Evolutionary conservation across 2,329 filamentous ascomycete genomes (phyloP), one percentile per base, ranked within the genome.

Genomic region (Macrophomina phaseolina): DNA sequence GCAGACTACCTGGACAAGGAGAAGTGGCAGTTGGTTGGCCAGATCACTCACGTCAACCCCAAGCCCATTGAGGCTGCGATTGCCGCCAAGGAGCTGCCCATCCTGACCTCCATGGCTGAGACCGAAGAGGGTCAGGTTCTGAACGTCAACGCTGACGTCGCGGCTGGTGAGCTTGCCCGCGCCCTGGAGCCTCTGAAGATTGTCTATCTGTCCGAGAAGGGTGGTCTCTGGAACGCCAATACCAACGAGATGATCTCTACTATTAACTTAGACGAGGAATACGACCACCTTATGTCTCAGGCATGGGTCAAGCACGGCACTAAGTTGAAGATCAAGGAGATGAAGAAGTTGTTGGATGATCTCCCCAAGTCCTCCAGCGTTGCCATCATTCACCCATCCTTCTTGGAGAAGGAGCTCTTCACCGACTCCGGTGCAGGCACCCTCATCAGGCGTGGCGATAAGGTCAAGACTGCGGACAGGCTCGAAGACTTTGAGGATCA

Each of bases 131-230:
- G 95, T 8, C 93, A 94, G 79, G 89, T 98, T 62, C 86, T 99
- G 70, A 99, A 99, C 76, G 95, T 99, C 78, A 99, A 99, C 75
- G 95, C 95, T 42, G 95, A 99, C 79, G 94, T 97, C 69, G 94
- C 94, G 42, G 95, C 95, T 36, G 94, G 94, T 70, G 94, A 97
- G 82, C 85, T 99, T 68, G 94, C 95, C 30, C 90, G 92, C 68
- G 89, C 91, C 66, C 84, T 99, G 64, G 90, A 98, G 80, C 95
- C 95, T 32, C 83, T 98, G 74, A 99, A 99, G 88, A 94, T 98
- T 69, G 94, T 99, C 68, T 99, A 97, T 78, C 86, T 98, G n/a
- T 96, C 93, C 5, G 95, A 99, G 83, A 98, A 98, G 86, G 95
- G 95, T 60, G 95, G 94, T 7, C 83, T 99, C 40, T 97, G 97